Conservation (phyloP, 2,329 filamentous ascomycete species). For the Aspergillus pseudoviridinutans region DNA sequence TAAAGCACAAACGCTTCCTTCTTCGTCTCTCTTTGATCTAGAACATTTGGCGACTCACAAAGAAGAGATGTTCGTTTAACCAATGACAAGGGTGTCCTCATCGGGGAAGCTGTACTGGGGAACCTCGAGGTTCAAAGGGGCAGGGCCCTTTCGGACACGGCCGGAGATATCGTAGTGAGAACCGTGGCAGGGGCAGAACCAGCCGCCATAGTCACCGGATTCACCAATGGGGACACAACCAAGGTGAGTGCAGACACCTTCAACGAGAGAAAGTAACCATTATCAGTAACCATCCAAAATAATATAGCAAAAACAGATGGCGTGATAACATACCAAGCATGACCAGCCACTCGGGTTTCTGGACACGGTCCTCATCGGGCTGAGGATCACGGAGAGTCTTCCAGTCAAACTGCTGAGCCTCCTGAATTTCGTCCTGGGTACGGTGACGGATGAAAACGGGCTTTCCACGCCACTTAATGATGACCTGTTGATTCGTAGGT, state of each 20-base stretch:
- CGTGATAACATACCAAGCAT: slow-evolving; percentile 72
- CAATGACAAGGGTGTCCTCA: slow-evolving; percentile 84
- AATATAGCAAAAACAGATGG: neutral
- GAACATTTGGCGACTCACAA: slow-evolving; percentile 5
- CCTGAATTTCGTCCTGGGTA: slow-evolving; percentile 85
- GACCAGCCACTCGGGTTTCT: slow-evolving; percentile 98
- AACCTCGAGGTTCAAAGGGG: slow-evolving; percentile 95
- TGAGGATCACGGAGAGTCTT: slow-evolving; percentile 85
- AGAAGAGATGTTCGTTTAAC: slow-evolving; percentile 56
- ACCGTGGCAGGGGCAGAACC: slow-evolving; percentile 99
- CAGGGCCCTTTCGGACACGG: slow-evolving; percentile 94
- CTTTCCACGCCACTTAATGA: slow-evolving; percentile 99
- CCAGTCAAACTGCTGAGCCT: slow-evolving; percentile 86
- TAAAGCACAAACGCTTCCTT: slow-evolving; percentile 23
- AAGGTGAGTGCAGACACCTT: slow-evolving; percentile 97
- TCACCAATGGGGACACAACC: slow-evolving; percentile 99
- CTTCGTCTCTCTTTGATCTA: neutral
- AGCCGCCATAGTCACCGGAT: slow-evolving; percentile 95
- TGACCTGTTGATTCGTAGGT: slow-evolving; percentile 58
- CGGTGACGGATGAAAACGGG: slow-evolving; percentile 99
- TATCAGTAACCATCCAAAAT: slow-evolving; percentile 1
- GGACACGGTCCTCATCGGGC: slow-evolving; percentile 83
- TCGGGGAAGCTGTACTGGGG: slow-evolving; percentile 89
- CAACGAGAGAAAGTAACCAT: neutral
- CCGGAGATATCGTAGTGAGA: slow-evolving; percentile 99